Evolutionary conservation across 495 filamentous ascomycete species (phyloP).

Genomic region (Podospora fimiseda): DNA sequence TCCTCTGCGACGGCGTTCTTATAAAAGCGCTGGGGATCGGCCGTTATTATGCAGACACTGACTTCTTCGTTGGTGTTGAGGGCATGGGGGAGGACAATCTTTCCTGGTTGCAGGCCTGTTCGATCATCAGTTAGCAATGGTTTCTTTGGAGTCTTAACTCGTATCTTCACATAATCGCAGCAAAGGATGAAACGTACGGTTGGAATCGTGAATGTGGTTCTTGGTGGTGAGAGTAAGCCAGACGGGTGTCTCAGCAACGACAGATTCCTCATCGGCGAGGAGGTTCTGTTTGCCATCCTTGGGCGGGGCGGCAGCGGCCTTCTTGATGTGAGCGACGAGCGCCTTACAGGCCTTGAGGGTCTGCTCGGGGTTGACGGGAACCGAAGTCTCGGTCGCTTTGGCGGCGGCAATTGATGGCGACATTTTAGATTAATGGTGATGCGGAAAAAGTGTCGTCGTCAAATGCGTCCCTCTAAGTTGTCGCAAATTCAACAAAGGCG

Average conservation of each 20-base stretch:
- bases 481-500: background rate
- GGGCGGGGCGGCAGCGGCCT: slow-evolving; percentile 49
- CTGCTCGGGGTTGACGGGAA: slow-evolving; percentile 48
- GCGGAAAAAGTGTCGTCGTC: background rate
- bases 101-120: slow-evolving; percentile 63
- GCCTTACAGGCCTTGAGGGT: slow-evolving; percentile 74
- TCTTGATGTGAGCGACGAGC: slow-evolving; percentile 72
- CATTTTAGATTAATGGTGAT: slow-evolving; percentile 17
- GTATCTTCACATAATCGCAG: no score
- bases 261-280: slow-evolving; percentile 55
- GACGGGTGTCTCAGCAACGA: slow-evolving; percentile 48
- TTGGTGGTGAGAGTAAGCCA: slow-evolving; percentile 88
- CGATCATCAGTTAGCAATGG: slow-evolving; percentile 49
- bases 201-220: slow-evolving; percentile 50
- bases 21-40: slow-evolving; percentile 76
- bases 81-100: slow-evolving; percentile 58
- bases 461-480: slow-evolving; percentile 4
- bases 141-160: no score
- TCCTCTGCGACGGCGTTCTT: slow-evolving; percentile 73
- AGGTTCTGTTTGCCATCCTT: slow-evolving; percentile 64
- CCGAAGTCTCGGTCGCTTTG: slow-evolving; percentile 25
- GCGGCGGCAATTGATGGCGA: slow-evolving; percentile 22
- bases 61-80: slow-evolving; percentile 53
- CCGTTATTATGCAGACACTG: slow-evolving; percentile 67
- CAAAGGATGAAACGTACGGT: slow-evolving; percentile 7